Evolutionary conservation across 2,329 filamentous ascomycete species (phyloP).

Genomic region (Helminthosporium solani): DNA sequence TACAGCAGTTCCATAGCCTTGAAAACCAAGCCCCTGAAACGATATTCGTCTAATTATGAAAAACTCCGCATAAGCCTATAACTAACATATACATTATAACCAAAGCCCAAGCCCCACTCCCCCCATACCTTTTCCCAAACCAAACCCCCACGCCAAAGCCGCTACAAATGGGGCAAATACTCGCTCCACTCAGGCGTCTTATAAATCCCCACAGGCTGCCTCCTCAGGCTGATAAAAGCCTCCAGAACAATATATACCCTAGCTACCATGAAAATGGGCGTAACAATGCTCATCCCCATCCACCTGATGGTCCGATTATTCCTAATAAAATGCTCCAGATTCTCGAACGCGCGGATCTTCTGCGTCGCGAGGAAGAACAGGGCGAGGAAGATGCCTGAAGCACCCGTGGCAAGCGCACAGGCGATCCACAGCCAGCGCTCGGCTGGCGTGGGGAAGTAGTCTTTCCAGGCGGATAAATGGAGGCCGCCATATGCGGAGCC

Average conservation of each 20-base stretch:
- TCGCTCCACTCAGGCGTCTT: conserved; percentile 27
- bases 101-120: too few relatives aligned
- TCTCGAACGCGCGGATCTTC: conserved; percentile 14
- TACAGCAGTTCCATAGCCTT: too few relatives aligned
- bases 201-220: conserved; percentile 21
- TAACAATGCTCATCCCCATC: conserved; percentile 10
- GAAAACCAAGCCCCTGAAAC: too few relatives aligned
- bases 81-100: too few relatives aligned
- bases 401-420: conserved; percentile 23
- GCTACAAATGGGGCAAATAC: conserved; percentile 31
- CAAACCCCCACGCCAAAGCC: not conserved
- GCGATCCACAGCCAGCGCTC: conserved; percentile 30
- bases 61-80: too few relatives aligned
- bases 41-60: too few relatives aligned
- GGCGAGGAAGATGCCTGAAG: conserved; percentile 26
- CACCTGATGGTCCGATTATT: conserved; percentile 11
- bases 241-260: conserved; percentile 29
- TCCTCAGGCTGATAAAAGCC: conserved; percentile 26
- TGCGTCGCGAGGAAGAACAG: conserved; percentile 24
- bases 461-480: conserved; percentile 33
- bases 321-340: conserved; percentile 19
- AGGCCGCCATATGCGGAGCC: conserved; percentile 29
- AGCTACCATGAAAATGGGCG: conserved; percentile 21
- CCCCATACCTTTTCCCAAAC: not conserved
- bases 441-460: conserved; percentile 22